phyloP scores from a whole-genome alignment of 202 grass and related monocot species.

The Saccharum hybrid region DNA sequence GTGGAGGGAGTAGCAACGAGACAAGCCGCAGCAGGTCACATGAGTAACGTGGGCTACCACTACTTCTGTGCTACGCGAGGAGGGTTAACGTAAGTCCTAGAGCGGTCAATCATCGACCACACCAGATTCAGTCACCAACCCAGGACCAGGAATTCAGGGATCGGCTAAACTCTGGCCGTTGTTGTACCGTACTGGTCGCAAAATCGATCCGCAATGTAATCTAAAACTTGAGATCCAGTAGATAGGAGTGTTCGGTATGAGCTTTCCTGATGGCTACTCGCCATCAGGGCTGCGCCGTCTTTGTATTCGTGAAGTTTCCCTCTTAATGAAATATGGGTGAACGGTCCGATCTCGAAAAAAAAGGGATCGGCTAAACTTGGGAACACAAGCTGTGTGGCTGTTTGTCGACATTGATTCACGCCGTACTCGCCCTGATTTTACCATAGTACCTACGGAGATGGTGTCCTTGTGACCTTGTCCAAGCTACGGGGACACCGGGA shows the following conservation, averaged over 20 bases:
- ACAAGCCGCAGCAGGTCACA: slow-evolving; percentile 24
- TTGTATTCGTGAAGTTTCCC: too few species aligned
- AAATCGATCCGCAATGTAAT: too few species aligned
- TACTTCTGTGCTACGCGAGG: background rate
- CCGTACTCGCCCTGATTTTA: slow-evolving; percentile 6
- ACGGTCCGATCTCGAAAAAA: too few species aligned
- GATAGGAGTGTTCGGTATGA: too few species aligned
- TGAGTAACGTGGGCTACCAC: slow-evolving; percentile 11
- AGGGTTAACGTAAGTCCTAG: slow-evolving; percentile 21
- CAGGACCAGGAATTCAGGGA: slow-evolving; percentile 23
- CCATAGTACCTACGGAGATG: background rate
- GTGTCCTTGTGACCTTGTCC: background rate
- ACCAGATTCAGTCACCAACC: background rate
- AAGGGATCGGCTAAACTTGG: too few species aligned
- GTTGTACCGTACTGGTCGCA: too few species aligned
- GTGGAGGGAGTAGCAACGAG: slow-evolving; percentile 31
- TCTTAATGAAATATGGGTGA: too few species aligned
- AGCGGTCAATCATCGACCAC: slow-evolving; percentile 29
- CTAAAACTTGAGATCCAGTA: too few species aligned
- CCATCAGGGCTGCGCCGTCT: too few species aligned
- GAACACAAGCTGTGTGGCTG: background rate
- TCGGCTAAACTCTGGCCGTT: background rate
- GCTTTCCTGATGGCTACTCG: too few species aligned
- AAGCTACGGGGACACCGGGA: slow-evolving; percentile 7
- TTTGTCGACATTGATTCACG: slow-evolving; percentile 8